Evolutionary conservation across 169 alveolate genomes (phyloP).

Genomic region (Eimeria falciformis): DNA sequence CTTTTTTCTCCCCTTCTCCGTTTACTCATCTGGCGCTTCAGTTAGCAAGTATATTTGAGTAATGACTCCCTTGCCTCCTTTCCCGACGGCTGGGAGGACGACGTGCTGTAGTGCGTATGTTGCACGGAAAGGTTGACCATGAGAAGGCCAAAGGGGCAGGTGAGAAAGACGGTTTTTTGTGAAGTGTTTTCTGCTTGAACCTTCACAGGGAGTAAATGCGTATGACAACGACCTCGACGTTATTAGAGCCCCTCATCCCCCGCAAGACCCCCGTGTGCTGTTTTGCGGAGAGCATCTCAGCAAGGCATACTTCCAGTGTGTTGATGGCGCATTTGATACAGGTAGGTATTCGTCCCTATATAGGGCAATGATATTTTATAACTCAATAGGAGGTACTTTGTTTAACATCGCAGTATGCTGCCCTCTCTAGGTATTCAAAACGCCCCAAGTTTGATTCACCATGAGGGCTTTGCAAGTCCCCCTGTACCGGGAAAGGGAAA

Average conservation of each 20-base stretch:
- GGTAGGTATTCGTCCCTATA: background rate
- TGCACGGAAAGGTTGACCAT: too few relatives aligned
- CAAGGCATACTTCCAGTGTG: conserved; percentile 79
- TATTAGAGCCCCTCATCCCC: conserved; percentile 76
- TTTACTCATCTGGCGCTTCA: background rate
- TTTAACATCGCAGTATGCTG: too few relatives aligned
- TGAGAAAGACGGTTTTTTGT: too few relatives aligned
- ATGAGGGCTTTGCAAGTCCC: too few relatives aligned
- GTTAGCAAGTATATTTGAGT: background rate
- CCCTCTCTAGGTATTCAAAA: too few relatives aligned
- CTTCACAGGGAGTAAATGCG: conserved; percentile 69
- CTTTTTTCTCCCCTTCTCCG: background rate
- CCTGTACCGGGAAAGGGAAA: too few relatives aligned
- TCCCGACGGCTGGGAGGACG: background rate
- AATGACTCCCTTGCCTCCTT: background rate
- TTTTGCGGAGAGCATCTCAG: conserved; percentile 77
- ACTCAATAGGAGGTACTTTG: too few relatives aligned
- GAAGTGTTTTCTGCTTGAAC: background rate
- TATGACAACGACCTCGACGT: conserved; percentile 77
- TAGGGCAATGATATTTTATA: too few relatives aligned
- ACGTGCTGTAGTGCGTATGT: too few relatives aligned
- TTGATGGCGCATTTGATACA: conserved; percentile 77
- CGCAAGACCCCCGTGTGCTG: conserved; percentile 74
- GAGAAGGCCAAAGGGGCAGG: too few relatives aligned
- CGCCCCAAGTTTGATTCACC: too few relatives aligned